A percentile compares a stretch with the other conserved stretches of the same genome.
Evolutionary conservation across 1,284 basidiomycete species (phyloP).

Genomic region (Fomitopsis schrenkii): DNA sequence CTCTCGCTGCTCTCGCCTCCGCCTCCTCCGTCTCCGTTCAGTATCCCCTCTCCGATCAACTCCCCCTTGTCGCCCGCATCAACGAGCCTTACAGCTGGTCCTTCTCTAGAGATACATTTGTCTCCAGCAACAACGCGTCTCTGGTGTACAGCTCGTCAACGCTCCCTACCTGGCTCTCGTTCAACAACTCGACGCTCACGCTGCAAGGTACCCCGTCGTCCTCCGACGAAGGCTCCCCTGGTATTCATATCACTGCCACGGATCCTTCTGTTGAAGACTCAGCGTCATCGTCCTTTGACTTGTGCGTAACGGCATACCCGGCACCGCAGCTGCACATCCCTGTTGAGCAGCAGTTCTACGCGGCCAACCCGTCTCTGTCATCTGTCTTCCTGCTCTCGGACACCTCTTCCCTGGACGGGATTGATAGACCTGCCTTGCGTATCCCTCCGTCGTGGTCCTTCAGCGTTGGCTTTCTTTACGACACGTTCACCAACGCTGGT

Average conservation of each 20-base stretch:
- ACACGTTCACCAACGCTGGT: slow-evolving; percentile 51
- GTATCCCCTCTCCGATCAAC: slow-evolving; percentile 53
- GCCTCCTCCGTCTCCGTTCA: slow-evolving; percentile 43
- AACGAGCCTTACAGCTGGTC: slow-evolving; percentile 60
- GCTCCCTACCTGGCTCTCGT: slow-evolving; percentile 64
- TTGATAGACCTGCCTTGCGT: slow-evolving; percentile 59
- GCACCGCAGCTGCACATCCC: slow-evolving; percentile 54
- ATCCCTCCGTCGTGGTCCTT: slow-evolving; percentile 88
- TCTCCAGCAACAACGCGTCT: slow-evolving; percentile 35
- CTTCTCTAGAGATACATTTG: slow-evolving; percentile 57
- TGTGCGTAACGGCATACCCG: slow-evolving; percentile 59
- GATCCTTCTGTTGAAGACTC: slow-evolving; percentile 40
- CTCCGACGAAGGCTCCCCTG: slow-evolving; percentile 52
- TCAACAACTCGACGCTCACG: slow-evolving; percentile 47
- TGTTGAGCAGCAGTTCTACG: slow-evolving; percentile 57
- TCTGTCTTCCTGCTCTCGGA: slow-evolving; percentile 60
- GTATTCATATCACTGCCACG: slow-evolving; percentile 53
- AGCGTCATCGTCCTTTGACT: slow-evolving; percentile 48
- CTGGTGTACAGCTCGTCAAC: slow-evolving; percentile 43
- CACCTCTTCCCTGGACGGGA: slow-evolving; percentile 47
- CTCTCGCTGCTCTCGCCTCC: slow-evolving; percentile 33
- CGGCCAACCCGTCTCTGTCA: slow-evolving; percentile 56
- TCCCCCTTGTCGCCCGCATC: slow-evolving; percentile 59
- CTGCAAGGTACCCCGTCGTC: slow-evolving; percentile 56
- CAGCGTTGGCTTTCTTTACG: slow-evolving; percentile 77